These are phyloP conservation scores for Lentinus tigrinus DNA, from an alignment of 768 basidiomycete genomes.

Conservation along the genomic window DNA sequence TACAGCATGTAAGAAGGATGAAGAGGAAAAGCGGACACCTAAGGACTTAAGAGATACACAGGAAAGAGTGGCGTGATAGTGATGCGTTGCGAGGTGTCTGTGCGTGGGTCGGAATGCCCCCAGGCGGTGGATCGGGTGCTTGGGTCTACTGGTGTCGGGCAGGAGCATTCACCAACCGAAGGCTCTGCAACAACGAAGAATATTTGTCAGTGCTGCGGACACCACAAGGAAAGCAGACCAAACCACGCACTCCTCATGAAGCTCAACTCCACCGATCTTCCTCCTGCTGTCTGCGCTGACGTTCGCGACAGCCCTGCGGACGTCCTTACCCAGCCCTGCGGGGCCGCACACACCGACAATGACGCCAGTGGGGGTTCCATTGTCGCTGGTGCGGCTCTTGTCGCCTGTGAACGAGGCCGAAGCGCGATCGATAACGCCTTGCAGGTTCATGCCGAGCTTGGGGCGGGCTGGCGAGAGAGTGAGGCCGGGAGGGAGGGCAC, in stretches of 20 bases:
- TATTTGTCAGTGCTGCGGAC: not conserved
- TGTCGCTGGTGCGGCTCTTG: constrained; percentile 2
- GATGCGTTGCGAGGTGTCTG: too few relatives aligned
- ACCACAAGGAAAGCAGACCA: not conserved
- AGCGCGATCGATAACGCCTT: constrained; percentile 25
- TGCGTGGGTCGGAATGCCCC: too few relatives aligned
- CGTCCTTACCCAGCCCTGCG: constrained; percentile 37
- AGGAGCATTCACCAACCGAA: constrained; percentile 16
- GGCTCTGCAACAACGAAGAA: constrained; percentile 3
- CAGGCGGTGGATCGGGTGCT: too few relatives aligned
- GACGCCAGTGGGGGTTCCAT: constrained; percentile 30
- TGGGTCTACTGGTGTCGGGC: too few relatives aligned
- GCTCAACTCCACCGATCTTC: constrained; percentile 40
- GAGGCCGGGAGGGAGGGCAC: constrained; percentile 29
- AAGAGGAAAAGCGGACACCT: too few relatives aligned
- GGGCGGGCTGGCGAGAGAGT: constrained; percentile 31
- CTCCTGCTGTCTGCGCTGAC: constrained; percentile 33
- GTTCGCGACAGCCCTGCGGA: constrained; percentile 32
- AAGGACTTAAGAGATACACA: too few relatives aligned
- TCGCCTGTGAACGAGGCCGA: constrained; percentile 18
- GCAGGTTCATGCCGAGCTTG: constrained; percentile 21
- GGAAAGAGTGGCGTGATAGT: too few relatives aligned
- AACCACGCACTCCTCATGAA: constrained; percentile 42
- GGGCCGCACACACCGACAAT: constrained; percentile 46
- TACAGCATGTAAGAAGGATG: too few relatives aligned